A percentile compares a stretch with the other conserved stretches of the same genome.
Conservation (phyloP, 202 grass and related monocot species). For the Panicum virgatum region DNA sequence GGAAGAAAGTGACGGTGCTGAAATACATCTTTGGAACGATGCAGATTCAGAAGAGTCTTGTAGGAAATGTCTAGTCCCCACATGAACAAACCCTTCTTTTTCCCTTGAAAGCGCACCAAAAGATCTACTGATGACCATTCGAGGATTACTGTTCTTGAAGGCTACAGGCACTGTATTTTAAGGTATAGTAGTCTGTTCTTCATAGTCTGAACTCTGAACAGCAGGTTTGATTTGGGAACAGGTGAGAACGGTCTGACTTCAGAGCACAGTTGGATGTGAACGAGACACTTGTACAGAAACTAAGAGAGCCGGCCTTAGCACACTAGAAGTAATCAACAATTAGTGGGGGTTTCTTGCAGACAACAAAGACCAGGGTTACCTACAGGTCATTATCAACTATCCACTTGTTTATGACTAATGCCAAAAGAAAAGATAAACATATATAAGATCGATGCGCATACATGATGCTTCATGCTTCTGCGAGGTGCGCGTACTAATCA, state of each 20-base stretch:
- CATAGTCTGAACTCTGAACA: background rate
- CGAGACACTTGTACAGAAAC: constrained; percentile 23
- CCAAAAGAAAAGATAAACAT: background rate
- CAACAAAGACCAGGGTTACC: constrained; percentile 10
- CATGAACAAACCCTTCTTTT: background rate
- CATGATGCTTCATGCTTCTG: constrained; percentile 13
- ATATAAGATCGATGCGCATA: background rate
- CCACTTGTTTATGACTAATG: constrained; percentile 41
- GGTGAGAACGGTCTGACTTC: constrained; percentile 11
- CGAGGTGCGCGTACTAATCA: constrained; percentile 16
- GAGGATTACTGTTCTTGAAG: too few species aligned
- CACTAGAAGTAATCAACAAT: background rate
- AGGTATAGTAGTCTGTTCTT: background rate
- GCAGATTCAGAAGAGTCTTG: background rate
- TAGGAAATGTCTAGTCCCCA: background rate
- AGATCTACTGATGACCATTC: background rate
- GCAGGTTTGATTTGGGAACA: background rate
- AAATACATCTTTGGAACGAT: background rate
- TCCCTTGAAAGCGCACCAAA: background rate
- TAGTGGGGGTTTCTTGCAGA: constrained; percentile 32
- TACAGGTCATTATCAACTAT: constrained; percentile 10
- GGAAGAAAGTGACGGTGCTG: background rate
- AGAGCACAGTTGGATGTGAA: constrained; percentile 21
- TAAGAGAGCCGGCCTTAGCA: background rate
- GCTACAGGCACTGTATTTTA: background rate